Evolutionary conservation across 2,329 filamentous ascomycete species (phyloP).

Genomic region (Talaromyces sp.): DNA sequence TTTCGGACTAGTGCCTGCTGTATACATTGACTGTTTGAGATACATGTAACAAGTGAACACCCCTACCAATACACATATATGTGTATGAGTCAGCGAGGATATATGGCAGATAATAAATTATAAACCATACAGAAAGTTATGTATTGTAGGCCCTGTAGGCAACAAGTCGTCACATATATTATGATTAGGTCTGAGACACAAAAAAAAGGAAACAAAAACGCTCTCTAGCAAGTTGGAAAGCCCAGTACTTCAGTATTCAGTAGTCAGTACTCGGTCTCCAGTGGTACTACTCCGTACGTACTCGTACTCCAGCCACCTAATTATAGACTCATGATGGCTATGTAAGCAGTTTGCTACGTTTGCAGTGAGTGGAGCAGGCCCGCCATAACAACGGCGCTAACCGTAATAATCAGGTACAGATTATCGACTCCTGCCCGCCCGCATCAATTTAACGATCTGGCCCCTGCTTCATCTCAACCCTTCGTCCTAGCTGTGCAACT

Average conservation of each 20-base stretch:
- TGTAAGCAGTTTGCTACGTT: not conserved
- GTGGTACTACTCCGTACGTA: too few species aligned
- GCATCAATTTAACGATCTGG: constrained; percentile 7
- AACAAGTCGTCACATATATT: not conserved
- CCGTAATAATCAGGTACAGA: not conserved
- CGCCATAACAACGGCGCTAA: not conserved
- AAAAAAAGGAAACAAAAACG: too few species aligned
- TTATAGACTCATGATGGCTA: not conserved
- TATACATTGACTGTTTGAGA: not conserved
- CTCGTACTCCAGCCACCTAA: too few species aligned
- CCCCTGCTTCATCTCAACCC: constrained; percentile 7
- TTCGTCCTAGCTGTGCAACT: not conserved
- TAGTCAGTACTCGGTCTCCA: too few species aligned
- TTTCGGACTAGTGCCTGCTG: not conserved
- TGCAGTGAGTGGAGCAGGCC: not conserved
- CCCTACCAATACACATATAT: too few species aligned
- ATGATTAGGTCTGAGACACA: too few species aligned
- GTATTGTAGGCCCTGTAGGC: not conserved
- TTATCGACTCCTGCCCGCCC: constrained; percentile 1
- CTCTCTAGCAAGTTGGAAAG: too few species aligned
- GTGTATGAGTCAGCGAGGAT: not conserved
- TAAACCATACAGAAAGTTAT: not conserved
- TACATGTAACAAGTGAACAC: not conserved
- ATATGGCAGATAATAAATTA: not conserved
- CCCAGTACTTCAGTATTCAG: too few species aligned